phyloP scores from a whole-genome alignment of 148 eudicot species.

The Rhododendron williamsianum region DNA sequence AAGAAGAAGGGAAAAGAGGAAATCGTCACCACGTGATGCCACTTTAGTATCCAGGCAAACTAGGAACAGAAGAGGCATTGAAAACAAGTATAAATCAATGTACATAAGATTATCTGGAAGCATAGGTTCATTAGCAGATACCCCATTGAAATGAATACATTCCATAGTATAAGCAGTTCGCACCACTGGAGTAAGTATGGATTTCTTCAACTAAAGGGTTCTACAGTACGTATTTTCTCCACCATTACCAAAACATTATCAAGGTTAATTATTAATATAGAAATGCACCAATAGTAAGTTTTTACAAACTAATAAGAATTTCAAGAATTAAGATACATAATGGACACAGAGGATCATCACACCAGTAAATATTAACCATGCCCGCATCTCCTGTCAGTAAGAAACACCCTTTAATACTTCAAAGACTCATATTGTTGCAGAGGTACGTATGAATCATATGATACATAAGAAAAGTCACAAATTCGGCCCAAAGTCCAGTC shows the following conservation, averaged over 20 bases:
- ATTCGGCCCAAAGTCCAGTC: not conserved
- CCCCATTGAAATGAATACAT: not conserved
- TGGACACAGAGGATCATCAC: not conserved
- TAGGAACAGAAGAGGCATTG: not conserved
- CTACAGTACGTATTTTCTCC: not conserved
- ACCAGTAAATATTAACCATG: not conserved
- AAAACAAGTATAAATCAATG: not conserved
- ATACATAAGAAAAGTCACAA: not conserved
- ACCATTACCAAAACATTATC: not conserved
- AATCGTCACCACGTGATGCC: not conserved
- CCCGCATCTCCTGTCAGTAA: not conserved
- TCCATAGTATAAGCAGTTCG: not conserved
- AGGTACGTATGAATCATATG: not conserved
- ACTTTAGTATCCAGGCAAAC: not conserved
- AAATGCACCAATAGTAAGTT: not conserved
- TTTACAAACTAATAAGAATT: not conserved
- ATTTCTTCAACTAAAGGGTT: not conserved
- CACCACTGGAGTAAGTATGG: not conserved
- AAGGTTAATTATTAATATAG: not conserved
- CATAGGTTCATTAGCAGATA: conserved; percentile 1
- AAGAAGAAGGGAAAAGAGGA: not conserved
- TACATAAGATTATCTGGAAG: not conserved
- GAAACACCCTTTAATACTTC: not conserved
- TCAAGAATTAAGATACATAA: not conserved
- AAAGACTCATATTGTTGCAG: not conserved